Evolutionary conservation across 1,139 yeast genomes (phyloP).

Genomic region (Geotrichum histeridarum): DNA sequence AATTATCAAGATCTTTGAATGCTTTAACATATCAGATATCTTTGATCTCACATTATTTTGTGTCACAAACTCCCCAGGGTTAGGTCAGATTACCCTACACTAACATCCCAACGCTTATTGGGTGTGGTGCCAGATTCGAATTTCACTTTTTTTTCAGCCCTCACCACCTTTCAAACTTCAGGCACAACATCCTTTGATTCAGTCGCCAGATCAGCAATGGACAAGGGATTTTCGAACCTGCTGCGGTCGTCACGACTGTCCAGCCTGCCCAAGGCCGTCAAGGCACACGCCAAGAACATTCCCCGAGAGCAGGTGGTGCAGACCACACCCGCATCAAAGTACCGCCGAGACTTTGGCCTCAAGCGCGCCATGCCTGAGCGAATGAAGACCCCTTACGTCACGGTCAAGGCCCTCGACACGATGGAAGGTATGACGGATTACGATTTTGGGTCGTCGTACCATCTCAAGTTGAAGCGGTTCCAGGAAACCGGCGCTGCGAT

Average conservation of each 20-base stretch:
- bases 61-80: constrained; percentile 2
- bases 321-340: constrained; percentile 50
- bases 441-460: constrained; percentile 46
- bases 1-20: not conserved
- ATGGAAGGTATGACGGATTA: constrained; percentile 50
- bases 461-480: constrained; percentile 48
- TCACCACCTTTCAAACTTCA: not conserved
- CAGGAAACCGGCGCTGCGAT: constrained; percentile 48
- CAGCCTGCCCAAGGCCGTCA: constrained; percentile 25
- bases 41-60: no score
- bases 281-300: constrained; percentile 22
- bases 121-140: not conserved
- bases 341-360: constrained; percentile 61
- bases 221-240: constrained; percentile 21
- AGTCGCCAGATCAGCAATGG: not conserved
- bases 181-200: not conserved
- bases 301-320: constrained; percentile 58
- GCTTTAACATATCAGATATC: not conserved
- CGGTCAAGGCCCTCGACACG: constrained; percentile 50
- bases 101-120: constrained; percentile 5
- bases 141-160: constrained; percentile 7
- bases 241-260: constrained; percentile 34
- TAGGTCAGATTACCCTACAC: not conserved
- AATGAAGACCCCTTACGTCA: constrained; percentile 45
- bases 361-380: constrained; percentile 53